Base-by-base conservation (phyloP, 176 grass and related monocot genomes). In the Rhipidocladum racemiflorum region DNA sequence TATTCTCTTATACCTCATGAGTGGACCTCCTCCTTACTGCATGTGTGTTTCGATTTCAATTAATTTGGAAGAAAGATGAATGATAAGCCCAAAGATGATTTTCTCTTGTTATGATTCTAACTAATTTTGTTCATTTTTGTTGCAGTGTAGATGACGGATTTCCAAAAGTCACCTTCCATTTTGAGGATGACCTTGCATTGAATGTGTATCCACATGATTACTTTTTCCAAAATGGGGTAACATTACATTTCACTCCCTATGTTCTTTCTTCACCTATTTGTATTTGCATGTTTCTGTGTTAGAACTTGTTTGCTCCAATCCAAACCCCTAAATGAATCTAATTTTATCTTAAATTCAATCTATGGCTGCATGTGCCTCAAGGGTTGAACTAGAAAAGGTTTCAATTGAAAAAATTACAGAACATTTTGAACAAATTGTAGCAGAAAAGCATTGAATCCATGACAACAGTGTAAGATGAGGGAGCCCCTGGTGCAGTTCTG, bases 131-230 rank as follows among this genome's bases (percentile, higher is more conserved):
- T 80, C 62, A 83, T 74, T 50, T 76, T 30, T 38, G 9, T 85
- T 98, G 79, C 92, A 98, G 96, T 74, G 74, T 98, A 56, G 92
- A 98, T 87, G 96, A 93, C 73, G 89, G 68, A 79, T 98, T 98
- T 79, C 92, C 96, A 40, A 88, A 86, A 68, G 68, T 95, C 30
- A 83, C 80, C 61, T 98, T 98, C 76, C 89, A 88, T 86, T 98
- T 98, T 90, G 88, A 98, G 87, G 87, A 77, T 65, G 86, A 87
- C 70, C 84, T 98, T 72, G 61, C 72, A 51, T 77, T 98, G 45
- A 87, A 90, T 83, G 96, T 95, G 65, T 95, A 93, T 89, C 96
- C 96, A 56, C 96, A 98, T 83, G 96, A 95, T 54, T 98, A 98
- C 81, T 86, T 98, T 76, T 98, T 98, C 40, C 36, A 93, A 95